These are phyloP conservation scores for Bocquillonia castaneifolia DNA, from an alignment of 441 rosid genomes.

Conservation along the genomic window DNA sequence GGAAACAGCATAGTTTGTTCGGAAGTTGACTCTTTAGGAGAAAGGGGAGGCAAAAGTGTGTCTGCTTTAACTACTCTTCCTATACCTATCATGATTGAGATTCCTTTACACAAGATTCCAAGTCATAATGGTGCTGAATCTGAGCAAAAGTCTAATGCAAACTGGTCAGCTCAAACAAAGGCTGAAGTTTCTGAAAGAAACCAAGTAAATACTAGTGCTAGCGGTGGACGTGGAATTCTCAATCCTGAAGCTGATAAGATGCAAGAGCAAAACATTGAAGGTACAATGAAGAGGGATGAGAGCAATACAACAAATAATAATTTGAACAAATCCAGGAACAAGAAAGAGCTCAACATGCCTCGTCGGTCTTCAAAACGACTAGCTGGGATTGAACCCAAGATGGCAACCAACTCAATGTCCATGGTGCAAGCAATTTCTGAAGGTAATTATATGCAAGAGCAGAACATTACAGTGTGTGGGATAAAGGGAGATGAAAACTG, in stretches of 20 bases:
- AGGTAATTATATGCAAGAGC: constrained; percentile 26
- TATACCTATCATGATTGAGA: constrained; percentile 18
- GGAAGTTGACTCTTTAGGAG: constrained; percentile 23
- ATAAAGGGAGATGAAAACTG: constrained; percentile 13
- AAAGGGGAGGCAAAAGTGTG: constrained; percentile 14
- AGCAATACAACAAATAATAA: constrained; percentile 16
- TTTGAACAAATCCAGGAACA: constrained; percentile 20
- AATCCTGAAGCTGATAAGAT: constrained; percentile 20
- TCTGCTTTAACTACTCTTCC: constrained; percentile 20
- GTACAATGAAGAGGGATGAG: constrained; percentile 19
- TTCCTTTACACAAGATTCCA: constrained; percentile 21
- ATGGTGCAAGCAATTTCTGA: constrained; percentile 17
- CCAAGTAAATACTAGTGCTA: constrained; percentile 13
- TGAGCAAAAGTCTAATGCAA: constrained; percentile 20
- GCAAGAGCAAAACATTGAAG: constrained; percentile 23
- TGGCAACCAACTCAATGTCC: neutral
- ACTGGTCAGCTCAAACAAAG: constrained; percentile 8
- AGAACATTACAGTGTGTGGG: constrained; percentile 18
- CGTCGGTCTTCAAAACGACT: constrained; percentile 29
- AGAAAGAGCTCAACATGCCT: constrained; percentile 31
- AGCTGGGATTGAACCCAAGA: constrained; percentile 27
- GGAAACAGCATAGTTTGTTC: constrained; percentile 22
- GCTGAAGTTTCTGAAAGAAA: constrained; percentile 23
- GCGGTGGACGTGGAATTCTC: constrained; percentile 10
- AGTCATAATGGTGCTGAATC: constrained; percentile 14